Percentiles rank a stretch among this genome's conserved stretches.
phyloP scores from a whole-genome alignment of 768 basidiomycete genomes.

The Suillus discolor region DNA sequence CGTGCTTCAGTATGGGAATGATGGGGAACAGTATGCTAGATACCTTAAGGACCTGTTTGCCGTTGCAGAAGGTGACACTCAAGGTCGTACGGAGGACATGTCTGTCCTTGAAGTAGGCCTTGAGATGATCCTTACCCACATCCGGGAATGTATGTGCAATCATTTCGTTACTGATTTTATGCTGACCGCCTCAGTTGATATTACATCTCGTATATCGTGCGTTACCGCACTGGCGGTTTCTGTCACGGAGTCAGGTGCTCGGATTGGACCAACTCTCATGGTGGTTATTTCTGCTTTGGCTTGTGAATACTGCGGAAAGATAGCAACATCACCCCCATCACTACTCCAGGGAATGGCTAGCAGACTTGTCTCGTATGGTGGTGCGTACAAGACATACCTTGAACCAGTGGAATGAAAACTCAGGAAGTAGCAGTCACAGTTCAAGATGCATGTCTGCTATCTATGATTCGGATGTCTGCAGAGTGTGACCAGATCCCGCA shows the following conservation, averaged over 20 bases:
- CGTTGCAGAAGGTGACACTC: constrained; percentile 36
- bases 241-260: constrained; percentile 40
- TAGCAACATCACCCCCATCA: constrained; percentile 51
- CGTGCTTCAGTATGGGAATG: constrained; percentile 44
- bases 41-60: constrained; percentile 46
- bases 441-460: constrained; percentile 71
- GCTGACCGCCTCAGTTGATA: constrained; percentile 34
- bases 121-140: constrained; percentile 52
- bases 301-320: constrained; percentile 57
- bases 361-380: constrained; percentile 41
- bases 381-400: constrained; percentile 39
- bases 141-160: constrained; percentile 49
- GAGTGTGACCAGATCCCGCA: constrained; percentile 58
- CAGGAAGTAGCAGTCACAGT: constrained; percentile 52
- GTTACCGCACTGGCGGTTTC: constrained; percentile 48
- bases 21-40: constrained; percentile 62
- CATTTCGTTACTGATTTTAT: not conserved
- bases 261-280: constrained; percentile 59
- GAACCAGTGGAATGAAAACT: constrained; percentile 6
- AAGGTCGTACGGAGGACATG: constrained; percentile 31
- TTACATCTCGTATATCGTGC: constrained; percentile 44
- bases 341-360: constrained; percentile 49
- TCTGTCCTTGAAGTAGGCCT: constrained; percentile 58
- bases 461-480: constrained; percentile 68
- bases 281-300: constrained; percentile 70